A percentile compares a stretch with the other conserved stretches of the same genome.
These are phyloP conservation scores for Stipa capillata DNA, from an alignment of 176 grass and related monocot genomes.

Conservation along the genomic window DNA sequence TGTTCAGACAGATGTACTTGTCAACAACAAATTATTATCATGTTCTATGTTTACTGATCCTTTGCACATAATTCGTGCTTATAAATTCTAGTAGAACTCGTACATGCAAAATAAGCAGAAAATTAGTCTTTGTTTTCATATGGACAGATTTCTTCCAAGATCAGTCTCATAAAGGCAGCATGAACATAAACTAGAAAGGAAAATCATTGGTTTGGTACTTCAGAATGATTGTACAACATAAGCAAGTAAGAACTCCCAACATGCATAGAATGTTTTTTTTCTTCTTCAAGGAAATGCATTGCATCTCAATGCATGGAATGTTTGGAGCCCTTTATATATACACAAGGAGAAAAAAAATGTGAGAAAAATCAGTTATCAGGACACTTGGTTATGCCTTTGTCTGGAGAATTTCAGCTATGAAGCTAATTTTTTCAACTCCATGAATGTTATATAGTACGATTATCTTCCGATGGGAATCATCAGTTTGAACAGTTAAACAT, in stretches of 20 bases:
- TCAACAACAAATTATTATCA: neutral
- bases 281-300: too few species aligned
- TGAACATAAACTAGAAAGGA: neutral
- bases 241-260: neutral
- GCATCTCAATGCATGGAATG: too few species aligned
- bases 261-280: neutral
- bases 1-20: neutral
- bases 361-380: neutral
- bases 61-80: neutral
- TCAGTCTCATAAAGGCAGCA: neutral
- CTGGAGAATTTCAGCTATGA: neutral
- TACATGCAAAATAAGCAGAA: neutral
- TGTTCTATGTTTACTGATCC: neutral
- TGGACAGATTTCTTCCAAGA: neutral
- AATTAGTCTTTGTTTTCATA: neutral
- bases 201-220: neutral
- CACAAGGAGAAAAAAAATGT: conserved; percentile 2
- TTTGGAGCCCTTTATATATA: neutral
- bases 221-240: neutral
- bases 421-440: neutral
- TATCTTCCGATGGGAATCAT: neutral
- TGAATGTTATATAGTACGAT: neutral
- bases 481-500: conserved; percentile 1
- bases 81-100: neutral
- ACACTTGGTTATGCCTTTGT: neutral